Evolutionary conservation across 345 rosid species (phyloP).

Genomic region (Mallotus nudiflorus): DNA sequence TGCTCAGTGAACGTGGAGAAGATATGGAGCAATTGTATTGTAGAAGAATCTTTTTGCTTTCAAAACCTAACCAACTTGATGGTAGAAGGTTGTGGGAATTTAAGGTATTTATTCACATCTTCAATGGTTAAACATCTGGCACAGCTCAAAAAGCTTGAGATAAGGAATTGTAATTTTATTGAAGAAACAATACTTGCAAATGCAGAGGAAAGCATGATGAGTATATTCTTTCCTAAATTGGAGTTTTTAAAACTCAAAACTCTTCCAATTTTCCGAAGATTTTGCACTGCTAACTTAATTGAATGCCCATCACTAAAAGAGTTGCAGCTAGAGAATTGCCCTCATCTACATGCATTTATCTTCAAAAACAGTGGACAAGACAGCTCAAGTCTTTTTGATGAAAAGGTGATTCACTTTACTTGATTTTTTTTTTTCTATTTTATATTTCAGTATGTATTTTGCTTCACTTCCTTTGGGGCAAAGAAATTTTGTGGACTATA

Average conservation of each 20-base stretch:
- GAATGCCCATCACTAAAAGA: slow-evolving; percentile 4
- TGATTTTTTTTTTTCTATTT: too few species aligned
- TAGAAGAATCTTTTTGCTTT: background rate
- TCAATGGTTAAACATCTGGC: slow-evolving; percentile 1
- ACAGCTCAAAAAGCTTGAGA: background rate
- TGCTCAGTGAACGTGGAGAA: background rate
- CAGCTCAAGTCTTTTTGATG: background rate
- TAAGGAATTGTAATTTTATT: background rate
- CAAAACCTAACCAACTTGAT: background rate
- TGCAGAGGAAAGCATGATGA: background rate
- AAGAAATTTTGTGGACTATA: too few species aligned
- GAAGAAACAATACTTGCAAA: slow-evolving; percentile 1
- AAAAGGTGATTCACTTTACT: too few species aligned
- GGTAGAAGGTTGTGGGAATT: background rate
- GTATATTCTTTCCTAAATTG: background rate
- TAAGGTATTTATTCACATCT: slow-evolving; percentile 11
- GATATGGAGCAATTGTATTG: slow-evolving; percentile 1
- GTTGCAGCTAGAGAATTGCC: background rate
- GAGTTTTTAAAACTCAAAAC: background rate
- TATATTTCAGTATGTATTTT: too few species aligned
- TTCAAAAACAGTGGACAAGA: too few species aligned
- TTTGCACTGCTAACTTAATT: background rate
- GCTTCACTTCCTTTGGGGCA: too few species aligned
- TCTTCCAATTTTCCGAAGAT: slow-evolving; percentile 2
- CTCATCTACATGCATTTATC: background rate